Conservation (phyloP, 2,329 filamentous ascomycete genomes). For the Alternaria atra region DNA sequence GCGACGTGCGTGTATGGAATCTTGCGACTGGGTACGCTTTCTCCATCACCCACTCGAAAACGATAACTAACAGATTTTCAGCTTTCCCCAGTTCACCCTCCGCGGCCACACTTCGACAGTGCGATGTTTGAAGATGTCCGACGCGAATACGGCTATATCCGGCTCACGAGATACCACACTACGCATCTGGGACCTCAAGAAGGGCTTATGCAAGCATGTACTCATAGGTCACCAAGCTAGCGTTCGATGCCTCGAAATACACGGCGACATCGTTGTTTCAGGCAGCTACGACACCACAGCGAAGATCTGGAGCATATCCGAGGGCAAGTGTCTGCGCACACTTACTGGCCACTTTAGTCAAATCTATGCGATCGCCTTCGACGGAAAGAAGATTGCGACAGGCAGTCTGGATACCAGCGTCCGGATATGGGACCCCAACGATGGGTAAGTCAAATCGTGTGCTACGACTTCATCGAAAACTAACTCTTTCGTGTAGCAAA, state of each 20-base stretch:
- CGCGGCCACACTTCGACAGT: constrained; percentile 97
- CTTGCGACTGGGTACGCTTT: constrained; percentile 82
- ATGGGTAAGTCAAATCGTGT: constrained; percentile 69
- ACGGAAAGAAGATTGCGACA: constrained; percentile 90
- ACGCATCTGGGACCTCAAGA: constrained; percentile 91
- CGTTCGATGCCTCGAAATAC: constrained; percentile 93
- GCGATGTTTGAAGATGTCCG: constrained; percentile 96
- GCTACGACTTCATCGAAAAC: constrained; percentile 14
- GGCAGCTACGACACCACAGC: constrained; percentile 98
- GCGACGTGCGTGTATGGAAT: constrained; percentile 97
- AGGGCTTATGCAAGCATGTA: constrained; percentile 88
- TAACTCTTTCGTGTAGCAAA: constrained; percentile 55
- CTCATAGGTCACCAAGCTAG: constrained; percentile 95
- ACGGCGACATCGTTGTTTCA: constrained; percentile 96
- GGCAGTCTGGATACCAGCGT: constrained; percentile 97
- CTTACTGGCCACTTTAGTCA: constrained; percentile 96
- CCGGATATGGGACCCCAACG: constrained; percentile 91
- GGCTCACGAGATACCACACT: constrained; percentile 95
- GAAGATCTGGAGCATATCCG: constrained; percentile 96
- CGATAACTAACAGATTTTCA: constrained; percentile 25
- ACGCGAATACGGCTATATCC: constrained; percentile 91
- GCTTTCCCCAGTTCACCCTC: constrained; percentile 64
- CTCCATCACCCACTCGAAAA: not conserved
- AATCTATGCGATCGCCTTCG: constrained; percentile 98
- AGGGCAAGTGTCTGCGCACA: constrained; percentile 90